phyloP scores from a whole-genome alignment of 176 grass and related monocot species.

The Hordeum marinum region DNA sequence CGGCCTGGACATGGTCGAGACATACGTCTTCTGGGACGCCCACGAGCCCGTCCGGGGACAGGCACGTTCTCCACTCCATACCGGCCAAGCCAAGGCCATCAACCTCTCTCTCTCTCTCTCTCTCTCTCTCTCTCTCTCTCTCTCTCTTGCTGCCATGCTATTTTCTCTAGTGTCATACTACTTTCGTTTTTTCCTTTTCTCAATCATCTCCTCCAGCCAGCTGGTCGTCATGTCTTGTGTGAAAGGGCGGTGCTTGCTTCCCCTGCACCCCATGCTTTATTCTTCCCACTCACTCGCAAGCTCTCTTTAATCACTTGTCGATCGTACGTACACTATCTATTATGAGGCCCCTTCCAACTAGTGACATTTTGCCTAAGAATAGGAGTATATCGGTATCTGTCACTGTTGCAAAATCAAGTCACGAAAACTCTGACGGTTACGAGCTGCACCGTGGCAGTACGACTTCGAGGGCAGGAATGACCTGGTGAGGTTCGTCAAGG shows the following conservation, averaged over 20 bases:
- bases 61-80: slow-evolving; percentile 32
- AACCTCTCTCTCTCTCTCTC: not conserved
- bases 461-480: slow-evolving; percentile 99
- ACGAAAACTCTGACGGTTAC: not conserved
- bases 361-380: not conserved
- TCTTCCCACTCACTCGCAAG: slow-evolving; percentile 1
- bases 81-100: not conserved
- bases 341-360: too few species aligned
- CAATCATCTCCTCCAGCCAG: not conserved
- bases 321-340: too few species aligned
- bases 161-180: not conserved
- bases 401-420: not conserved
- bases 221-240: slow-evolving; percentile 30
- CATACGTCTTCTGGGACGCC: slow-evolving; percentile 95
- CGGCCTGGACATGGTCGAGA: slow-evolving; percentile 85
- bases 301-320: too few species aligned
- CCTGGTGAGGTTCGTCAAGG: slow-evolving; percentile 74
- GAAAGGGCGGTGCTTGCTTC: slow-evolving; percentile 17
- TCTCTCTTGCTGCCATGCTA: not conserved
- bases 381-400: too few species aligned
- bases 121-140: not conserved
- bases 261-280: slow-evolving; percentile 41
- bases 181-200: not conserved
- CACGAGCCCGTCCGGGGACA: slow-evolving; percentile 84
- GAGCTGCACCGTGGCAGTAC: slow-evolving; percentile 50